Evolutionary conservation across 495 filamentous ascomycete genomes (phyloP).

Genomic region (Annulohypoxylon stygium): DNA sequence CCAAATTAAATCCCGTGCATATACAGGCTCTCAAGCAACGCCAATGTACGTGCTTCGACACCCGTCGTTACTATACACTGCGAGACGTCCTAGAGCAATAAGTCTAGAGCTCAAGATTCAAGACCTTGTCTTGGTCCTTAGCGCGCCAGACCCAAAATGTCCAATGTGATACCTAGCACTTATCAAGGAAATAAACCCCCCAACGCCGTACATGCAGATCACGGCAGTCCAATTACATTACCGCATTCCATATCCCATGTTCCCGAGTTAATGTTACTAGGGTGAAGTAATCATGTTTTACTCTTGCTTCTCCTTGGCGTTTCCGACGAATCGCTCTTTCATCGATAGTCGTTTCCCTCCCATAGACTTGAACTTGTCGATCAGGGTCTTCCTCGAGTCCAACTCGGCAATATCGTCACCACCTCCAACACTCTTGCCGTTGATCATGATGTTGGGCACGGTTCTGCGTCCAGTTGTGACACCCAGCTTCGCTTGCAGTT

Average conservation of each 20-base stretch:
- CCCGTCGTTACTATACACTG: slow-evolving; percentile 29
- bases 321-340: slow-evolving; percentile 55
- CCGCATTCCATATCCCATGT: slow-evolving; percentile 33
- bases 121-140: slow-evolving; percentile 18
- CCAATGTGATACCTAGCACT: slow-evolving; percentile 10
- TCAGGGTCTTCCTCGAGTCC: slow-evolving; percentile 75
- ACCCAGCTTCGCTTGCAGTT: slow-evolving; percentile 75
- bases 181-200: slow-evolving; percentile 35
- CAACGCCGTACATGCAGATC: slow-evolving; percentile 46
- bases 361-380: slow-evolving; percentile 77
- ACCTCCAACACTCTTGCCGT: slow-evolving; percentile 89
- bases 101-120: slow-evolving; percentile 21
- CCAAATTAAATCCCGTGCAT: slow-evolving; percentile 8
- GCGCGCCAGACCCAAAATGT: slow-evolving; percentile 28
- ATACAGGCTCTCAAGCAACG: slow-evolving; percentile 3
- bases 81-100: slow-evolving; percentile 20
- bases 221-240: slow-evolving; percentile 32
- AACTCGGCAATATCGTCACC: slow-evolving; percentile 85
- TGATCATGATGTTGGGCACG: slow-evolving; percentile 92
- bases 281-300: slow-evolving; percentile 21
- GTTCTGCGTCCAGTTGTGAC: slow-evolving; percentile 83
- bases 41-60: slow-evolving; percentile 12
- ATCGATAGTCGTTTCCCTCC: slow-evolving; percentile 75
- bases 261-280: slow-evolving; percentile 13
- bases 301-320: slow-evolving; percentile 42